These are phyloP conservation scores for Paraphoma sp. DNA, from an alignment of 2,329 filamentous ascomycete genomes.

Conservation along the genomic window DNA sequence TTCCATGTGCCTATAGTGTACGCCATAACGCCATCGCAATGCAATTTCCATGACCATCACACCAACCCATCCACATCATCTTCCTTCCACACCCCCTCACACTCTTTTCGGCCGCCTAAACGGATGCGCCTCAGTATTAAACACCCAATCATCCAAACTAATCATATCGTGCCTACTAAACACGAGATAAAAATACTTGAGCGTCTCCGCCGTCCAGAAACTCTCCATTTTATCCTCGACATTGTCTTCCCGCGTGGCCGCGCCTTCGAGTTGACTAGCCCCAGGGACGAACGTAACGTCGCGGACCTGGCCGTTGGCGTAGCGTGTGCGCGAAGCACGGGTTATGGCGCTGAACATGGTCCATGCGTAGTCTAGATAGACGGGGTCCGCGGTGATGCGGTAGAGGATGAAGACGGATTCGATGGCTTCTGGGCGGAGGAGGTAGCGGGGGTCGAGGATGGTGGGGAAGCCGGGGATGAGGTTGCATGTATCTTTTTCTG, in stretches of 20 bases:
- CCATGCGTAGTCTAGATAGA: constrained; percentile 54
- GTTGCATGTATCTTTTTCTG: constrained; percentile 19
- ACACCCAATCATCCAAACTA: constrained; percentile 56
- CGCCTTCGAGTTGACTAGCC: constrained; percentile 3
- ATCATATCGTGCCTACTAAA: constrained; percentile 54
- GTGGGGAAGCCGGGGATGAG: constrained; percentile 50
- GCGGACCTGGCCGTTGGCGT: constrained; percentile 53
- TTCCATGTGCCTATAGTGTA: background rate
- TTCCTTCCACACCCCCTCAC: background rate
- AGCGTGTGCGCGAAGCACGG: constrained; percentile 46
- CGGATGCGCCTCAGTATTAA: constrained; percentile 60
- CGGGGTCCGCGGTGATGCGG: constrained; percentile 62
- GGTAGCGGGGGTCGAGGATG: constrained; percentile 52
- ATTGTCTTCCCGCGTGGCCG: constrained; percentile 18
- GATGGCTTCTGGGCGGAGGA: constrained; percentile 63
- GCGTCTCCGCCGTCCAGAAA: constrained; percentile 58
- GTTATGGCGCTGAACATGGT: constrained; percentile 55
- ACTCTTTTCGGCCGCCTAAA: constrained; percentile 42
- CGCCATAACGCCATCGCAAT: background rate
- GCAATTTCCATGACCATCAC: background rate
- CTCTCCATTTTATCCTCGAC: constrained; percentile 49
- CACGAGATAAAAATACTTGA: constrained; percentile 59
- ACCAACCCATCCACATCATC: background rate
- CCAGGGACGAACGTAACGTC: constrained; percentile 47
- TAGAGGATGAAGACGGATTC: constrained; percentile 67